These are phyloP conservation scores for Rubia tinctorum DNA, from an alignment of 305 asterid genomes.

Conservation along the genomic window DNA sequence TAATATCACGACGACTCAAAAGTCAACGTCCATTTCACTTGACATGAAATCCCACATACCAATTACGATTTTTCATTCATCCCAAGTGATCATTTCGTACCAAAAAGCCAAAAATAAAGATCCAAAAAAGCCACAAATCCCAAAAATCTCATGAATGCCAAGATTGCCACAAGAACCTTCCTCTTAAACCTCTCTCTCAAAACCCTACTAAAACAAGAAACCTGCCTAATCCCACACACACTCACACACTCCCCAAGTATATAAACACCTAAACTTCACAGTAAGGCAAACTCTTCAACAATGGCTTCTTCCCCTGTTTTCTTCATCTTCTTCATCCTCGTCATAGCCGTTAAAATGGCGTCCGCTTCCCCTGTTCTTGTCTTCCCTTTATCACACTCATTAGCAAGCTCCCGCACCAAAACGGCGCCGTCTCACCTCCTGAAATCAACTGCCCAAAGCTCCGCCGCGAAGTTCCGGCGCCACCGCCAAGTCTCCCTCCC, in stretches of 20 bases:
- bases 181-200: neutral
- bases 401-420: slow-evolving; percentile 37
- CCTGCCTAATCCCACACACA: neutral
- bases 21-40: too few species aligned
- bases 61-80: neutral
- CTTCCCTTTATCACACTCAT: slow-evolving; percentile 60
- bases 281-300: slow-evolving; percentile 20
- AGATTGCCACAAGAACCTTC: slow-evolving; percentile 4
- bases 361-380: slow-evolving; percentile 24
- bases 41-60: neutral
- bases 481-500: slow-evolving; percentile 76
- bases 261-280: neutral
- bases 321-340: slow-evolving; percentile 20
- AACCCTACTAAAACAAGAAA: neutral
- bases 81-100: neutral
- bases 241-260: slow-evolving; percentile 9
- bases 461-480: slow-evolving; percentile 63
- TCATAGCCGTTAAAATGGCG: slow-evolving; percentile 9
- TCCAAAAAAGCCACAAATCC: neutral
- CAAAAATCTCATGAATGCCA: neutral
- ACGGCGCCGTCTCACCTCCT: slow-evolving; percentile 58
- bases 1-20: neutral
- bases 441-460: slow-evolving; percentile 59
- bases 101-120: neutral
- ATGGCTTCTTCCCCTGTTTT: slow-evolving; percentile 50